Evolutionary conservation across 345 rosid genomes (phyloP).

Genomic region (Populus davidiana): DNA sequence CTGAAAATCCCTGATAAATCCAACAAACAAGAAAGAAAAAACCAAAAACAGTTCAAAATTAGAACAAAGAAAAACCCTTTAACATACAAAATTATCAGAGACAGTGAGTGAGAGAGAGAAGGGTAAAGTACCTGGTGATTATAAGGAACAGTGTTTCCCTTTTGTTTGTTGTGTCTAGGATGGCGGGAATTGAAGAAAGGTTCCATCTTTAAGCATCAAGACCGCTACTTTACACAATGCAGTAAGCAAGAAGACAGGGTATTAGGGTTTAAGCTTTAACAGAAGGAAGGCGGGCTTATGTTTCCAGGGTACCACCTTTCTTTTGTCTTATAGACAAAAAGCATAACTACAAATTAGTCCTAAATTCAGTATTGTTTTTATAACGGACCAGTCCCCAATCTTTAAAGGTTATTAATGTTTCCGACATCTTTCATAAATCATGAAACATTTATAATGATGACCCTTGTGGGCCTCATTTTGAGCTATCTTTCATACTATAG

Average conservation of each 20-base stretch:
- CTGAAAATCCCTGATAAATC: slow-evolving; percentile 5
- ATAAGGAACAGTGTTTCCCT: not conserved
- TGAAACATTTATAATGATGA: not conserved
- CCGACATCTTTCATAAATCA: not conserved
- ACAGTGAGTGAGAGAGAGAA: not conserved
- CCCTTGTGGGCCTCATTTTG: not conserved
- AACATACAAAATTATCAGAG: not conserved
- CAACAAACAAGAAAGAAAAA: not conserved
- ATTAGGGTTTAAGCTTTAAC: slow-evolving; percentile 7
- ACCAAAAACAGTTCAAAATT: too few species aligned
- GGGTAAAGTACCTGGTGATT: not conserved
- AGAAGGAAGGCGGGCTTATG: not conserved
- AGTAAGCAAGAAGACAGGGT: not conserved
- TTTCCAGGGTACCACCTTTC: not conserved
- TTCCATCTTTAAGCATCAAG: slow-evolving; percentile 5
- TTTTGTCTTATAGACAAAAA: too few species aligned
- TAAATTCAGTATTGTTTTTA: too few species aligned
- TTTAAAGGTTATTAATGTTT: not conserved
- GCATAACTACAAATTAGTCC: too few species aligned
- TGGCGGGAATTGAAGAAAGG: slow-evolving; percentile 7
- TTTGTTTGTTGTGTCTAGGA: not conserved
- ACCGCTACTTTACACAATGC: not conserved
- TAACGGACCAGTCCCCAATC: too few species aligned
- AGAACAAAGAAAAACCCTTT: too few species aligned
- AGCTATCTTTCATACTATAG: not conserved